phyloP scores from a whole-genome alignment of 2,329 filamentous ascomycete genomes.

The Colletotrichum incanum region DNA sequence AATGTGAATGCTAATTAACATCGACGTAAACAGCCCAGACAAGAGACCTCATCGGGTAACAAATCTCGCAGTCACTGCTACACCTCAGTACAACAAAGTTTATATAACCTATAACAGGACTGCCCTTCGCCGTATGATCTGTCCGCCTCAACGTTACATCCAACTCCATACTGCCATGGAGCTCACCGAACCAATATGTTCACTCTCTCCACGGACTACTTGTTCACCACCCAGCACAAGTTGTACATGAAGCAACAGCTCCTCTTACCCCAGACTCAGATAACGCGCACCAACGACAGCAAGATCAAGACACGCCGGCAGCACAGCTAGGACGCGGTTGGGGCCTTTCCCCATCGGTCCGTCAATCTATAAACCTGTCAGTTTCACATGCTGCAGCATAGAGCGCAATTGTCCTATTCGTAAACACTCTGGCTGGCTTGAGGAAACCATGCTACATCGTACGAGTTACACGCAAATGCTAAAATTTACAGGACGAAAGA shows the following conservation, averaged over 20 bases:
- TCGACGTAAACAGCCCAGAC: neutral
- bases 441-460: neutral
- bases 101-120: neutral
- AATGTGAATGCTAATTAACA: too few relatives aligned
- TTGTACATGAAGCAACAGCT: neutral
- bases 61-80: neutral
- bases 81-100: neutral
- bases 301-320: too few relatives aligned
- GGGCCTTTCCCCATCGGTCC: neutral
- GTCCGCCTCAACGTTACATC: neutral
- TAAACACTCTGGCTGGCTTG: neutral
- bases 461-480: slow-evolving; percentile 4
- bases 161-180: neutral
- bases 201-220: neutral
- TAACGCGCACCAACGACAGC: neutral
- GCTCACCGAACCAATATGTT: neutral
- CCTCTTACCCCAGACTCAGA: neutral
- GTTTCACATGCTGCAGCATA: neutral
- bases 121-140: too few relatives aligned
- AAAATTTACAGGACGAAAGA: neutral
- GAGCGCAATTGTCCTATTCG: neutral
- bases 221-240: neutral
- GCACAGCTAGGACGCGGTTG: neutral
- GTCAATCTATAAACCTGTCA: neutral
- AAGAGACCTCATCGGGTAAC: too few relatives aligned